Conservation (phyloP, 306 rosid genomes). For the Canavalia ensiformis region DNA sequence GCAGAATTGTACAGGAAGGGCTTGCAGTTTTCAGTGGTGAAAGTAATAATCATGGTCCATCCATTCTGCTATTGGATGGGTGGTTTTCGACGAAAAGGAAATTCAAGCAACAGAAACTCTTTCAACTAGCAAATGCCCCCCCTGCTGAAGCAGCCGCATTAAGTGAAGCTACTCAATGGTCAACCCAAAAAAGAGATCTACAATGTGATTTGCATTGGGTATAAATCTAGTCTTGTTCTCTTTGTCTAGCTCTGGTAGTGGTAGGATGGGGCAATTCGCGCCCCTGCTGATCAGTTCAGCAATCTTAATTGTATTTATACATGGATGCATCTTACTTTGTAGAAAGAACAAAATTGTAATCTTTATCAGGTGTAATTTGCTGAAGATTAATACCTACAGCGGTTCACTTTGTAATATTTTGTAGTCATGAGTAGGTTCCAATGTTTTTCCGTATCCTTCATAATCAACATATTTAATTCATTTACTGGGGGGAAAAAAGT, state of each 20-base stretch:
- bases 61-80: neutral
- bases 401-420: neutral
- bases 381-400: neutral
- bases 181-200: neutral
- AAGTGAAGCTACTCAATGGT: neutral
- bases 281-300: neutral
- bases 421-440: slow-evolving; percentile 2
- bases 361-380: neutral
- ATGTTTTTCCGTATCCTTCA: neutral
- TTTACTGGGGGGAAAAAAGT: neutral
- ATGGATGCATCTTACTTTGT: neutral
- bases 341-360: neutral
- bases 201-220: neutral
- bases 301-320: neutral
- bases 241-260: slow-evolving; percentile 1
- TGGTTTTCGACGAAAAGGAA: neutral
- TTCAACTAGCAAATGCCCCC: neutral
- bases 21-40: neutral
- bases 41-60: neutral
- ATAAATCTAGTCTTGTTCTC: neutral
- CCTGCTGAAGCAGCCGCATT: neutral
- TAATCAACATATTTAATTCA: neutral
- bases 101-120: neutral
- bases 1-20: neutral
- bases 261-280: neutral